Base-by-base conservation (phyloP, 1,139 yeast genomes). In the Ogataea hybrid region DNA sequence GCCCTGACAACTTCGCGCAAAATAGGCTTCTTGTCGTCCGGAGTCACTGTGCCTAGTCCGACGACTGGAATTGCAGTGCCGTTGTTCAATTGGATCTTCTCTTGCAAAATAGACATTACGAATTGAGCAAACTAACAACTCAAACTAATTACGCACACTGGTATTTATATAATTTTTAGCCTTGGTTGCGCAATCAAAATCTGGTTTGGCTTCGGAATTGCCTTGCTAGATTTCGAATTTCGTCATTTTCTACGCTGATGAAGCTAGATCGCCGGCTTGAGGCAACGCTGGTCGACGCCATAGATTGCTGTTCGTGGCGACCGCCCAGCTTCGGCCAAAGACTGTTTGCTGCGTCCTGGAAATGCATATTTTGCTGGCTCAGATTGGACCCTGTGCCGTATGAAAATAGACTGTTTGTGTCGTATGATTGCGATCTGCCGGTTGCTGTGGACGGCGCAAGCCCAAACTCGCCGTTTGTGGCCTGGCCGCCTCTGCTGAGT, bases 21-120 rank as follows among this genome's bases (percentile, higher is more conserved):
- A 51, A 74, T 72, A 5, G 74, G 78, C 44, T 75, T 84, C 32
- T 71, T 75, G 28, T 73, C 71, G 12, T 74, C 66, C 12, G 85
- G 72, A 61, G 74, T 73, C 83, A 87, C 84, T 5, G 95, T 85
- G 30, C 95, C 94, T 33, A 84, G 70, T 2, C 89, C 94, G 45
- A 85, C 62, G 21, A 73, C 79, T 20, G 94, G 95, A 53, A 85
- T 82, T 30, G 61, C 56, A 43, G 66, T 68, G 16, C 92, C 92
- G 47, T 78, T 75, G 71, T 83, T 83, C 47, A 85, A 69, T 28
- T 68, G 70, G 50, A 68, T 22, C 17, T 38, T 49, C 21, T 40
- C 10, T 3, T 32, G 17, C 18, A 38, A 21, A 32, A 15, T 14
- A 22, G 41, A 38, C 37, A 28, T 41, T 46, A 27, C 43, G 27